Conservation (phyloP, 1,284 basidiomycete species). For the Meripilus lineatus region DNA sequence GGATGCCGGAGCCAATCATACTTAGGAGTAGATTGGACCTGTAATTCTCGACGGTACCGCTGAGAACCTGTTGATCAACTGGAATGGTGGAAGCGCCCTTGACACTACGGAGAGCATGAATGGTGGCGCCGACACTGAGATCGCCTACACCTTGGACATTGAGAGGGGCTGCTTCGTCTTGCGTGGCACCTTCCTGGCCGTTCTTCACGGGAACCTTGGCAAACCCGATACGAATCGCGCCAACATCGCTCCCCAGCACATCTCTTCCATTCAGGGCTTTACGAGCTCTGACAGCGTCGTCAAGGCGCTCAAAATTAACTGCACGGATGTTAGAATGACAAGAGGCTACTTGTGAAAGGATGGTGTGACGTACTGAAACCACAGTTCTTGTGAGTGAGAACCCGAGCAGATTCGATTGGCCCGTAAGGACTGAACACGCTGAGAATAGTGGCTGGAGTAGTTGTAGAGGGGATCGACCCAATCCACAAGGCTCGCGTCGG, state of each 20-base stretch:
- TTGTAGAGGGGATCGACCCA: conserved; percentile 90
- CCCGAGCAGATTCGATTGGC: conserved; percentile 93
- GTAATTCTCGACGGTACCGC: conserved; percentile 90
- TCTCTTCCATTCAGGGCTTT: conserved; percentile 95
- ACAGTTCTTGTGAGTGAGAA: conserved; percentile 95
- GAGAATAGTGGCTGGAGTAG: conserved; percentile 88
- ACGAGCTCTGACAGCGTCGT: conserved; percentile 92
- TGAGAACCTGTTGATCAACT: conserved; percentile 87
- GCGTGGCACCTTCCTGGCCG: conserved; percentile 58
- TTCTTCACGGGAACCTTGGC: conserved; percentile 93
- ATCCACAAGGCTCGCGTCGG: conserved; percentile 96
- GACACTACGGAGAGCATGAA: conserved; percentile 78
- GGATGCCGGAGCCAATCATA: conserved; percentile 83
- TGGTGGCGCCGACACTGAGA: conserved; percentile 77
- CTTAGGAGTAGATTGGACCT: conserved; percentile 87
- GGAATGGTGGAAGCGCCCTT: conserved; percentile 86
- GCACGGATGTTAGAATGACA: conserved; percentile 11
- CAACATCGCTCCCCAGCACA: conserved; percentile 92
- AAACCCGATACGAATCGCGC: conserved; percentile 94
- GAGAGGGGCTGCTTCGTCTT: conserved; percentile 58
- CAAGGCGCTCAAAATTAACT: conserved; percentile 97
- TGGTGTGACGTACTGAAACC: conserved; percentile 70
- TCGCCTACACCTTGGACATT: conserved; percentile 77
- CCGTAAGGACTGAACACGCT: conserved; percentile 95
- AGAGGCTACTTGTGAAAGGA: conserved; percentile 10